phyloP scores from a whole-genome alignment of 306 rosid genomes.

The Pyrus communis region DNA sequence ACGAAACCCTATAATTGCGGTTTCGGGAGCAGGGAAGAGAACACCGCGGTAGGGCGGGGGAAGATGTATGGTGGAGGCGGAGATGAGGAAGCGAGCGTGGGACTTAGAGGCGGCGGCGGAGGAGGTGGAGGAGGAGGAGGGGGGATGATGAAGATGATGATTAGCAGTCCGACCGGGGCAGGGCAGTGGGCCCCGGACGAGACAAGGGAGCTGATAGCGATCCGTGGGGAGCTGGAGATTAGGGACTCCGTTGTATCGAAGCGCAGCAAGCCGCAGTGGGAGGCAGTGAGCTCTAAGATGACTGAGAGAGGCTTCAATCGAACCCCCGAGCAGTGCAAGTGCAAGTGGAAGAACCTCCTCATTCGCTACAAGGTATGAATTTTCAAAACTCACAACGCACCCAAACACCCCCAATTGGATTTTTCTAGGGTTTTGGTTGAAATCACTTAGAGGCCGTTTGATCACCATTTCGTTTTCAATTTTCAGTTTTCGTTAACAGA shows the following conservation, averaged over 20 bases:
- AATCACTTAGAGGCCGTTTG: background rate
- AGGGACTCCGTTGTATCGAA: constrained; percentile 32
- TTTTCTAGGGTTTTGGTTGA: background rate
- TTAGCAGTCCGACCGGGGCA: constrained; percentile 25
- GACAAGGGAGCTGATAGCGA: constrained; percentile 67
- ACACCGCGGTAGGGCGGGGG: background rate
- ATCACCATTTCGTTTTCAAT: too few relatives aligned
- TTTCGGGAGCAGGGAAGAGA: background rate
- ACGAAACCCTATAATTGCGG: background rate
- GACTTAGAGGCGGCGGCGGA: background rate
- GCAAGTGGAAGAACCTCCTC: constrained; percentile 95
- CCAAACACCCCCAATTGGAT: background rate
- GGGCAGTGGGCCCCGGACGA: constrained; percentile 82
- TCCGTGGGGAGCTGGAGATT: constrained; percentile 67
- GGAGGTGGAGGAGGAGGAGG: background rate
- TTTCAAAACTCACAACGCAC: background rate
- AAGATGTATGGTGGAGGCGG: constrained; percentile 6
- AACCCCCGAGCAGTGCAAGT: constrained; percentile 88
- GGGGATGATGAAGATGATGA: constrained; percentile 1
- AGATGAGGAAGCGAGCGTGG: constrained; percentile 3
- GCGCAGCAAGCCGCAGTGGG: constrained; percentile 82
- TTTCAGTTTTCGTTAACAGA: too few relatives aligned
- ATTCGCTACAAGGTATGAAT: constrained; percentile 77
- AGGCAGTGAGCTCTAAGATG: constrained; percentile 64
- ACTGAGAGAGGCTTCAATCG: constrained; percentile 54